phyloP scores from a whole-genome alignment of 164 flowering plant species.

The Saururus chinensis region DNA sequence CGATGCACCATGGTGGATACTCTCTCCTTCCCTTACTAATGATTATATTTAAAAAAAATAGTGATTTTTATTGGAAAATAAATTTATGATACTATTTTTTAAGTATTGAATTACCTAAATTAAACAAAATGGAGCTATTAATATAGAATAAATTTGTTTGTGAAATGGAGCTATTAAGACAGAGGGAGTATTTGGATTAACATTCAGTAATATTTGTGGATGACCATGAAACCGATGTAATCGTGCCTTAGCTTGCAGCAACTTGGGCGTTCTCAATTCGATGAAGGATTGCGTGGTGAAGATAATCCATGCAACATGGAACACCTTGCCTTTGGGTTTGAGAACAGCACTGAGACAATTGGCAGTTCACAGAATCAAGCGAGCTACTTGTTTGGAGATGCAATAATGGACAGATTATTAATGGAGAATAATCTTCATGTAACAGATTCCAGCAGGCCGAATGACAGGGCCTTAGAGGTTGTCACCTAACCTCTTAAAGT shows the following conservation, averaged over 20 bases:
- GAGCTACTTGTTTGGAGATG: constrained; percentile 20
- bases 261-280: constrained; percentile 19
- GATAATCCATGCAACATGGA: constrained; percentile 29
- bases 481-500: neutral
- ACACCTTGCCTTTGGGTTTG: constrained; percentile 30
- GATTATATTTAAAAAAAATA: too few relatives aligned
- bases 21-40: too few relatives aligned
- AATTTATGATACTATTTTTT: too few relatives aligned
- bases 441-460: constrained; percentile 26
- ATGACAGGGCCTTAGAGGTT: constrained; percentile 48
- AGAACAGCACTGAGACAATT: constrained; percentile 24
- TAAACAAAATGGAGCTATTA: too few relatives aligned
- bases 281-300: constrained; percentile 21
- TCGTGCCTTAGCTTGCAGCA: neutral
- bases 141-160: too few relatives aligned
- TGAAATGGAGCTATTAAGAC: too few relatives aligned
- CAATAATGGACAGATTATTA: constrained; percentile 26
- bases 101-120: too few relatives aligned
- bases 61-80: too few relatives aligned
- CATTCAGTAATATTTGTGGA: too few relatives aligned
- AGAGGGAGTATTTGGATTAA: too few relatives aligned
- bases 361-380: constrained; percentile 25
- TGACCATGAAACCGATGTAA: neutral
- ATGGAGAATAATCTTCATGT: constrained; percentile 35
- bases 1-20: too few relatives aligned